These are phyloP conservation scores for Eremomyces bilateralis DNA, from an alignment of 495 filamentous ascomycete species.

Conservation along the genomic window DNA sequence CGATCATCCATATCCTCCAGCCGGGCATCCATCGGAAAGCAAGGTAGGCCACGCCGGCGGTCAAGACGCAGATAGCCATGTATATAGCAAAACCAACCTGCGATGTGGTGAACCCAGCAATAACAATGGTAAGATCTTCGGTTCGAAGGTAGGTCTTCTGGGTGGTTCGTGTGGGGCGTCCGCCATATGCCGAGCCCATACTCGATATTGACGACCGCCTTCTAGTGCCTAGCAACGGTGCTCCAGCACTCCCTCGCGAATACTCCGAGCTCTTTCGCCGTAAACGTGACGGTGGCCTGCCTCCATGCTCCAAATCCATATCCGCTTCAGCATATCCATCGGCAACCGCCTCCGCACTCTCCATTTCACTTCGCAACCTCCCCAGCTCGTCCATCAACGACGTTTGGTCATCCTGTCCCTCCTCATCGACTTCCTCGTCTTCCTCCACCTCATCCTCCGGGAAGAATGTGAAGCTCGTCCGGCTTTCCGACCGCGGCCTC, in stretches of 20 bases:
- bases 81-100: conserved; percentile 45
- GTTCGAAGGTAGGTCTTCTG: conserved; percentile 86
- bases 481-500: conserved; percentile 53
- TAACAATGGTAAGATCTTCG: conserved; percentile 81
- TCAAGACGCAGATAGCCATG: conserved; percentile 39
- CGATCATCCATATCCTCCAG: conserved; percentile 62
- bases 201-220: conserved; percentile 20
- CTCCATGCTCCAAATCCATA: conserved; percentile 16
- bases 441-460: conserved; percentile 33
- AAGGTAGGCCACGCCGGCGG: conserved; percentile 61
- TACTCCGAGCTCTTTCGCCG: conserved; percentile 31
- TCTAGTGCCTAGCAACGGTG: conserved; percentile 35
- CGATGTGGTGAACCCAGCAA: conserved; percentile 75
- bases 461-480: conserved; percentile 77
- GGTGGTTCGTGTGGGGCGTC: conserved; percentile 21
- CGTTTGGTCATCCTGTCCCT: too few relatives aligned
- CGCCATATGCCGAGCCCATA: conserved; percentile 29
- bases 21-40: conserved; percentile 74
- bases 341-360: conserved; percentile 6
- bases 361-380: not conserved
- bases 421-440: conserved; percentile 26
- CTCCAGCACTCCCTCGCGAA: conserved; percentile 40
- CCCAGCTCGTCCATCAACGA: conserved; percentile 30
- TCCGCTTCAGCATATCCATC: conserved; percentile 21
- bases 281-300: conserved; percentile 7